phyloP scores from a whole-genome alignment of 2,329 filamentous ascomycete species.

The Penicillium capsulatum region DNA sequence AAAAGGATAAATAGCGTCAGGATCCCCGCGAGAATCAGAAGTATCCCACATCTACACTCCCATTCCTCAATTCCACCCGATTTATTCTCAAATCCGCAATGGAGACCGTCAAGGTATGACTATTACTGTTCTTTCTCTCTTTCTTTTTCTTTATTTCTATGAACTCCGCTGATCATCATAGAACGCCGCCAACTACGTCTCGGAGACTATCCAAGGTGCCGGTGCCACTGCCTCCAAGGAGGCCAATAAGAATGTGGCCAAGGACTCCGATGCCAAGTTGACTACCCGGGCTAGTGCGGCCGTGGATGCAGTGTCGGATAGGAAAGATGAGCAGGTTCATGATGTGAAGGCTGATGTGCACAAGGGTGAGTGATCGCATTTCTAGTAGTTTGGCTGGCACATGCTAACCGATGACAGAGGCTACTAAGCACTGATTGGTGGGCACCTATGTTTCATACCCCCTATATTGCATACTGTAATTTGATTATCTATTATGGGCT shows the following conservation, averaged over 20 bases:
- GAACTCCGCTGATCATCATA: background rate
- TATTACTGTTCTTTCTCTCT: too few species aligned
- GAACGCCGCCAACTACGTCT: slow-evolving; percentile 66
- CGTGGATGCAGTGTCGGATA: slow-evolving; percentile 50
- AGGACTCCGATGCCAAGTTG: slow-evolving; percentile 54
- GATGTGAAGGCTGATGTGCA: background rate
- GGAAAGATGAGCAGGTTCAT: slow-evolving; percentile 45
- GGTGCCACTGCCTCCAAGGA: slow-evolving; percentile 59
- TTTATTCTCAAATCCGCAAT: slow-evolving; percentile 8
- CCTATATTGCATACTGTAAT: too few species aligned
- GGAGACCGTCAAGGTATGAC: slow-evolving; percentile 20
- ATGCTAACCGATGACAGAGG: background rate
- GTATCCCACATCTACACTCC: background rate
- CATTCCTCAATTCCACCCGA: background rate
- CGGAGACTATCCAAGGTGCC: slow-evolving; percentile 59
- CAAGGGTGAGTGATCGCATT: background rate
- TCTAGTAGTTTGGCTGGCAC: background rate
- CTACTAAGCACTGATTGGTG: background rate
- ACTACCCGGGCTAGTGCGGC: slow-evolving; percentile 54
- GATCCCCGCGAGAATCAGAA: background rate
- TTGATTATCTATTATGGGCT: too few species aligned
- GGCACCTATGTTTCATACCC: too few species aligned
- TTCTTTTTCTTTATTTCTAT: background rate
- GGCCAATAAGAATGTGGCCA: slow-evolving; percentile 65
- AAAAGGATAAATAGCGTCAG: background rate